A percentile compares a stretch with the other conserved stretches of the same genome.
These are phyloP conservation scores for Begonia fuchsioides DNA, from an alignment of 306 rosid genomes.

Conservation along the genomic window DNA sequence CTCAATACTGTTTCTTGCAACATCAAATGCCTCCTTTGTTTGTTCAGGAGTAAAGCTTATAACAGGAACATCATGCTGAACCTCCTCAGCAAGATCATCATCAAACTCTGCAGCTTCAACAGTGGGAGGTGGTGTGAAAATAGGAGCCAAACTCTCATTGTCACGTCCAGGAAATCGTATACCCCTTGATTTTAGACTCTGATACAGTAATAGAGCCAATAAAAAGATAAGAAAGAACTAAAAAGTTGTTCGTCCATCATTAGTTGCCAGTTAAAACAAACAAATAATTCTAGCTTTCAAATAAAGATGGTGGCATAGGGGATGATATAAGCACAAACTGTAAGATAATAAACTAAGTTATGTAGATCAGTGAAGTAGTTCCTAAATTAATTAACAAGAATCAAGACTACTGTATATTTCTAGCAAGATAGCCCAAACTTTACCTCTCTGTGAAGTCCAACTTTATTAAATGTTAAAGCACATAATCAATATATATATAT, in stretches of 20 bases:
- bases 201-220: conserved; percentile 15
- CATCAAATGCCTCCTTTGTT: conserved; percentile 85
- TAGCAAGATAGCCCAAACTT: no score
- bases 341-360: no score
- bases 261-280: not conserved
- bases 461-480: no score
- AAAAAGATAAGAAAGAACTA: conserved; percentile 5
- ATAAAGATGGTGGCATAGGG: no score
- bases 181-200: conserved; percentile 94
- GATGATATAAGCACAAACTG: no score
- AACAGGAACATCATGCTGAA: conserved; percentile 37
- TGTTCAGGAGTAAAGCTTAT: conserved; percentile 60
- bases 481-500: no score
- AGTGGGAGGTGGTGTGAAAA: conserved; percentile 78
- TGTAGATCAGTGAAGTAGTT: no score
- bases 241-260: not conserved
- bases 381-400: no score
- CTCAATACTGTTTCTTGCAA: conserved; percentile 88
- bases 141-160: conserved; percentile 92
- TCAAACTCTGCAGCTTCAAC: conserved; percentile 38
- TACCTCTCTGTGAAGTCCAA: no score
- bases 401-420: no score
- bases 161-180: conserved; percentile 91
- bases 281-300: not conserved
- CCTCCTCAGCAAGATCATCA: conserved; percentile 28